Conservation (phyloP, 257 asterid genomes). For the Vinca minor region DNA sequence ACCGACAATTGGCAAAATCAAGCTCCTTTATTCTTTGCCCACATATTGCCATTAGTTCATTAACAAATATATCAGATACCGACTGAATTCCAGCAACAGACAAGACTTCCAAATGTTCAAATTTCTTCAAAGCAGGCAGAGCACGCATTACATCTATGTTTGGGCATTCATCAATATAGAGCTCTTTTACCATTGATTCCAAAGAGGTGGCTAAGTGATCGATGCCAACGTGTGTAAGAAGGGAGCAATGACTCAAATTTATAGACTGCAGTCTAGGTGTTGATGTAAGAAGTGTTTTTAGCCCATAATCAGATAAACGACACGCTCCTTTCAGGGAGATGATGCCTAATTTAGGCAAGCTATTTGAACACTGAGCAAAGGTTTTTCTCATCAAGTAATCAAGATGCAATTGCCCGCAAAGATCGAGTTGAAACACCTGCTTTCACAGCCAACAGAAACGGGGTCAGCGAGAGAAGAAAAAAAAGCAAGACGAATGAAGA, state of each 20-base stretch:
- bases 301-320: conserved; percentile 57
- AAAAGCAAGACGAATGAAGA: too few species aligned
- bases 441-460: too few species aligned
- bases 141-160: conserved; percentile 43
- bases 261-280: conserved; percentile 59
- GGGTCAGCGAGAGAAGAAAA: too few species aligned
- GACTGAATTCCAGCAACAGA: conserved; percentile 60
- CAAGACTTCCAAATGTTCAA: conserved; percentile 53
- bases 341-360: conserved; percentile 42
- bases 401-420: conserved; percentile 60
- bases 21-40: conserved; percentile 67
- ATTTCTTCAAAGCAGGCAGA: conserved; percentile 44
- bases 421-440: conserved; percentile 89
- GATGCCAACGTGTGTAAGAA: conserved; percentile 48
- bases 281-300: conserved; percentile 41
- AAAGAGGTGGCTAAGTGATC: conserved; percentile 39
- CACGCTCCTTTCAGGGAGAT: conserved; percentile 86
- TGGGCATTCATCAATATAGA: conserved; percentile 60
- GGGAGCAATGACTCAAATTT: conserved; percentile 71
- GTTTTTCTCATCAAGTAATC: conserved; percentile 38
- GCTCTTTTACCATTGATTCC: conserved; percentile 64
- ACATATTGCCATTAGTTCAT: conserved; percentile 28
- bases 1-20: conserved; percentile 60
- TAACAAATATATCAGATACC: conserved; percentile 49
- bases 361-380: conserved; percentile 24